These are phyloP conservation scores for Neonectria ditissima DNA, from an alignment of 2,329 filamentous ascomycete genomes.

Conservation along the genomic window DNA sequence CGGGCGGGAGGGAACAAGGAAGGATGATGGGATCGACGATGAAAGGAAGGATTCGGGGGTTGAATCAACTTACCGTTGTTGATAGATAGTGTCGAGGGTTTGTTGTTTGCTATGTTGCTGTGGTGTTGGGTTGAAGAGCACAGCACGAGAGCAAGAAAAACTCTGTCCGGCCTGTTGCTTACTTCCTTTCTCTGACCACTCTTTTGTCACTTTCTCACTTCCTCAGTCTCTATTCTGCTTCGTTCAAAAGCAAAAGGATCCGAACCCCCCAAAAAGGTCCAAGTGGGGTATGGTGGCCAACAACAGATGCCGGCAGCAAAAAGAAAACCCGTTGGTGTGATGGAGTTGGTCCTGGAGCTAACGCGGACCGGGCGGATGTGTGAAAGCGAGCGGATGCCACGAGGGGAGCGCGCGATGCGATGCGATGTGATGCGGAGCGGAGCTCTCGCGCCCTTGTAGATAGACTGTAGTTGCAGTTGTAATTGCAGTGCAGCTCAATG, in stretches of 20 bases:
- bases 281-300: conserved; percentile 41
- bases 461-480: conserved; percentile 16
- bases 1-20: conserved; percentile 32
- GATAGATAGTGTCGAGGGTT: conserved; percentile 13
- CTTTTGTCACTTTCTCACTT: conserved; percentile 18
- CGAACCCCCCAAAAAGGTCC: conserved; percentile 29
- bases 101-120: not conserved
- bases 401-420: conserved; percentile 28
- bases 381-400: conserved; percentile 34
- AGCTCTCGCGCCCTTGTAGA: conserved; percentile 9
- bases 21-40: conserved; percentile 19
- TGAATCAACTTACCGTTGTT: conserved; percentile 25
- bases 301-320: conserved; percentile 39
- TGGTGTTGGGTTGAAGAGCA: conserved; percentile 8
- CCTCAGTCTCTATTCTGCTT: conserved; percentile 5
- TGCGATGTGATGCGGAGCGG: conserved; percentile 27
- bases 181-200: conserved; percentile 12
- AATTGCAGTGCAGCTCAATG: conserved; percentile 6
- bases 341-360: conserved; percentile 38
- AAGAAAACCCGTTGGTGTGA: conserved; percentile 17
- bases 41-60: conserved; percentile 11
- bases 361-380: conserved; percentile 35
- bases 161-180: conserved; percentile 14
- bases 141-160: conserved; percentile 7
- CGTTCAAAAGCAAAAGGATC: conserved; percentile 29